Evolutionary conservation across 192 early-diverging fungal species (phyloP).

Genomic region (Backusella mclennaniae): DNA sequence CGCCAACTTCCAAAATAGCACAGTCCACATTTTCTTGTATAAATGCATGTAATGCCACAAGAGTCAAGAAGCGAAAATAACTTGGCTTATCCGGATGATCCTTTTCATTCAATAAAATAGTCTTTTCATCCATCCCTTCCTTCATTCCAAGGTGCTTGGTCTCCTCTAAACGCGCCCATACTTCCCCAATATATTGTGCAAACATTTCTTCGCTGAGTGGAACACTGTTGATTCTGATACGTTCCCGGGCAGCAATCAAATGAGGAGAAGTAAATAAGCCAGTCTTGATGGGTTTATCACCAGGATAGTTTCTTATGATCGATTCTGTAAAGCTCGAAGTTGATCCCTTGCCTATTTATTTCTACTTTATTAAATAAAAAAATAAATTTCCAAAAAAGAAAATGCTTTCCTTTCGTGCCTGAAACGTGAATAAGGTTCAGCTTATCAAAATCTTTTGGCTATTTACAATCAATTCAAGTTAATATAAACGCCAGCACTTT

Average conservation of each 20-base stretch:
- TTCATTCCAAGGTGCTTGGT: background rate
- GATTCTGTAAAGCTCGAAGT: conserved; percentile 81
- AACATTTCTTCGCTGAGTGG: conserved; percentile 72
- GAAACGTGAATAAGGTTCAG: conserved; percentile 79
- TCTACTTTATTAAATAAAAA: too few species aligned
- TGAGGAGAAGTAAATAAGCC: conserved; percentile 96
- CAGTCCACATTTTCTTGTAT: conserved; percentile 79
- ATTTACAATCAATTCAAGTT: background rate
- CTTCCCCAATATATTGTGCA: conserved; percentile 83
- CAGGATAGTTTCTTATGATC: conserved; percentile 55
- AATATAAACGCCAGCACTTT: background rate
- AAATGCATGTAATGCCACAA: conserved; percentile 89
- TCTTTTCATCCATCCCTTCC: background rate
- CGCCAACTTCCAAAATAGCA: conserved; percentile 78
- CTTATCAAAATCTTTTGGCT: conserved; percentile 64
- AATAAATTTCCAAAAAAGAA: too few species aligned
- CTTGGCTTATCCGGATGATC: conserved; percentile 55
- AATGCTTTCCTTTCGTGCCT: conserved; percentile 79
- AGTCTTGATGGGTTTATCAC: conserved; percentile 30
- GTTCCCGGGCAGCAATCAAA: conserved; percentile 86
- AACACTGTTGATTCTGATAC: conserved; percentile 88
- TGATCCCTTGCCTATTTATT: conserved; percentile 41
- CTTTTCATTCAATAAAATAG: conserved; percentile 7
- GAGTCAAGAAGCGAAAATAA: conserved; percentile 91
- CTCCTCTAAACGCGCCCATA: conserved; percentile 57